phyloP scores from a whole-genome alignment of 148 eudicot species.

The Oxyria digyna region DNA sequence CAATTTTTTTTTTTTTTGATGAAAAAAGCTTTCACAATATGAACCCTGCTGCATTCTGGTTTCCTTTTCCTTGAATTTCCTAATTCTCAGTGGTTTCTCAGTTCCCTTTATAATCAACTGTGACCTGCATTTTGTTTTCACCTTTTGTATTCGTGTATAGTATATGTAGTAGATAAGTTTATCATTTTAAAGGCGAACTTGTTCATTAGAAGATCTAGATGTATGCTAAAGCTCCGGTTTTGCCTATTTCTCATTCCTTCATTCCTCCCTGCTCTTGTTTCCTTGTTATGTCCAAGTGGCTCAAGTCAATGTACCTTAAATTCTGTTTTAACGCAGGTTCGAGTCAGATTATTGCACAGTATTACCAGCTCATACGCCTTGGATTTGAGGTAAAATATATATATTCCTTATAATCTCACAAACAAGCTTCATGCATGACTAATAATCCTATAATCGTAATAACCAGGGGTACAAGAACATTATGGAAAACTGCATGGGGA shows the following conservation, averaged over 20 bases:
- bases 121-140: background rate
- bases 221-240: background rate
- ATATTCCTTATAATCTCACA: too few species aligned
- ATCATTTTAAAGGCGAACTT: too few species aligned
- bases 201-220: too few species aligned
- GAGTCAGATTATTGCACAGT: conserved; percentile 39
- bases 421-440: background rate
- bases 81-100: background rate
- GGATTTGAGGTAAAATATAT: conserved; percentile 33
- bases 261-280: background rate
- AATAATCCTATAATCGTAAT: background rate
- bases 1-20: too few species aligned
- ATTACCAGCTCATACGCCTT: conserved; percentile 32
- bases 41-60: background rate
- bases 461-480: conserved; percentile 29
- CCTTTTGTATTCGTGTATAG: too few species aligned
- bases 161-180: background rate
- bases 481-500: conserved; percentile 33
- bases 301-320: background rate
- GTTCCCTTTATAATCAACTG: background rate
- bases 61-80: background rate
- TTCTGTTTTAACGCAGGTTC: conserved; percentile 22
- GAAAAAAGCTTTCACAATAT: background rate
- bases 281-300: background rate
- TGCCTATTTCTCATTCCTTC: background rate